A percentile compares a stretch with the other conserved stretches of the same genome.
These are phyloP conservation scores for Ceratobasidium sp. DNA, from an alignment of 1,284 basidiomycete species.

Conservation along the genomic window DNA sequence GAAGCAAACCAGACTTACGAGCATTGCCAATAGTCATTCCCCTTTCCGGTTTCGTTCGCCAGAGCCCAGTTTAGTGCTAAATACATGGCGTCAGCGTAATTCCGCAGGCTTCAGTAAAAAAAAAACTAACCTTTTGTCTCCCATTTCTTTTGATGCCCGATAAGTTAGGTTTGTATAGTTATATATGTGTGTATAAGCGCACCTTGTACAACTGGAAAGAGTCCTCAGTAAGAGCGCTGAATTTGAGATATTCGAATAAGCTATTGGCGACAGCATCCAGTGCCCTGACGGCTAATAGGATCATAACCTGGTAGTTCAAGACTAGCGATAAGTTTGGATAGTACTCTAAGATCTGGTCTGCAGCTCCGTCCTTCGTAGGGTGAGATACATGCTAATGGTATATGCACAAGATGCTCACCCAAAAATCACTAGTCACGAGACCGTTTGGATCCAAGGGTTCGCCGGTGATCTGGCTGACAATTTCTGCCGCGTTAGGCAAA, in stretches of 20 bases:
- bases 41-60: constrained; percentile 39
- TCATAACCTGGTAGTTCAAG: constrained; percentile 40
- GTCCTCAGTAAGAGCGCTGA: constrained; percentile 35
- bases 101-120: background rate
- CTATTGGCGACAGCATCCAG: constrained; percentile 31
- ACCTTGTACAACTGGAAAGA: constrained; percentile 39
- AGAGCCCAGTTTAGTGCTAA: constrained; percentile 37
- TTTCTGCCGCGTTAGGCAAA: constrained; percentile 28
- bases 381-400: background rate
- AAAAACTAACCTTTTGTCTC: constrained; percentile 26
- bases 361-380: constrained; percentile 11
- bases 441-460: constrained; percentile 15
- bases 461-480: constrained; percentile 17
- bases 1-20: constrained; percentile 1
- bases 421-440: constrained; percentile 36
- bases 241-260: constrained; percentile 26
- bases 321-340: constrained; percentile 30
- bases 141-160: constrained; percentile 23
- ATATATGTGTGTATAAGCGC: background rate
- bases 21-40: constrained; percentile 39
- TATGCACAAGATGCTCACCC: background rate
- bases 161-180: no score
- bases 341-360: constrained; percentile 20
- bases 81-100: background rate
- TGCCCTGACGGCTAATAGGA: constrained; percentile 31